phyloP scores from a whole-genome alignment of 208 protist species.

The Trypanosoma avium region DNA sequence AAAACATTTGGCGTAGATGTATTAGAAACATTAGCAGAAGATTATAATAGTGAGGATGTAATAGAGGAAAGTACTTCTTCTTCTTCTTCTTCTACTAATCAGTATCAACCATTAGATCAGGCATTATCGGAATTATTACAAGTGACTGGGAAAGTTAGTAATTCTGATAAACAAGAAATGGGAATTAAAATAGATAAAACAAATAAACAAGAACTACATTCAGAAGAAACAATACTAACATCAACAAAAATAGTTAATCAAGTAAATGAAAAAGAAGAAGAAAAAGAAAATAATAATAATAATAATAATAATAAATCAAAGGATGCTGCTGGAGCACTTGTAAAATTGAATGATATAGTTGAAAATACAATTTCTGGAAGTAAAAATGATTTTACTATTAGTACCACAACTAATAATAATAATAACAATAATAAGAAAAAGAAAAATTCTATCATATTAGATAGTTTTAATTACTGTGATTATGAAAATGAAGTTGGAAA shows the following conservation, averaged over 20 bases:
- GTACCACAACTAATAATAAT: not conserved
- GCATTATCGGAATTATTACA: not conserved
- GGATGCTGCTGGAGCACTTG: not conserved
- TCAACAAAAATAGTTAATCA: not conserved
- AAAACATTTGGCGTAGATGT: slow-evolving; percentile 38
- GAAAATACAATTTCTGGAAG: not conserved
- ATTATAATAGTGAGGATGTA: slow-evolving; percentile 19
- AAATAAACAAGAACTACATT: not conserved
- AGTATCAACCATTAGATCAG: not conserved
- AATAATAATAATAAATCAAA: not conserved
- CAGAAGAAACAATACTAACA: not conserved
- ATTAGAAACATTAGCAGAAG: slow-evolving; percentile 36
- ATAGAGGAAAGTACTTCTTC: too few species aligned
- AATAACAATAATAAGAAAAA: not conserved
- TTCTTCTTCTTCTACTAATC: too few species aligned
- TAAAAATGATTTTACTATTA: not conserved
- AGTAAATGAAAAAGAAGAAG: not conserved
- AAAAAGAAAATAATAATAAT: not conserved
- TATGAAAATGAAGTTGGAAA: not conserved
- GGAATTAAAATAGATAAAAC: not conserved
- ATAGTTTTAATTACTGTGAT: not conserved
- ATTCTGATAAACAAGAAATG: too few species aligned
- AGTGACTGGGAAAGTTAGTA: too few species aligned
- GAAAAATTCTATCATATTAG: not conserved
- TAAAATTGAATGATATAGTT: not conserved